Conservation (phyloP, 495 filamentous ascomycete species). For the Cercophora scortea region DNA sequence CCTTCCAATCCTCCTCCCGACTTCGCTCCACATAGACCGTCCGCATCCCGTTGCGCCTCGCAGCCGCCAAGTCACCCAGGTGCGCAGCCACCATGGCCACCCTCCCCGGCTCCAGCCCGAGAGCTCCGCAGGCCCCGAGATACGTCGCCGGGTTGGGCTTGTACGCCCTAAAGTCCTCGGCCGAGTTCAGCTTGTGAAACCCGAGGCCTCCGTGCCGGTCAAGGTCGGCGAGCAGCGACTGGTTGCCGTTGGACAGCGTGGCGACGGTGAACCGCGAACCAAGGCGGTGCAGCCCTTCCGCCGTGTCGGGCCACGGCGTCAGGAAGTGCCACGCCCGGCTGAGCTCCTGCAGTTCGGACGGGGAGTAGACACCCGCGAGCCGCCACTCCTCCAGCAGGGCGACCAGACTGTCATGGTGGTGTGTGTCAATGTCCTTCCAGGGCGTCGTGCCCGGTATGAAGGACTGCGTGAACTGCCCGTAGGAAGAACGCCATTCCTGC, state of each 20-base stretch:
- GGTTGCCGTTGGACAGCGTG: slow-evolving; percentile 71
- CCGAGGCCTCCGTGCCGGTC: slow-evolving; percentile 45
- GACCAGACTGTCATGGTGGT: slow-evolving; percentile 55
- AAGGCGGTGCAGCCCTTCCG: slow-evolving; percentile 46
- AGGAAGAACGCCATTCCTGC: slow-evolving; percentile 60
- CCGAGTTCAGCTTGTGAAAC: slow-evolving; percentile 54
- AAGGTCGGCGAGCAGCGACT: slow-evolving; percentile 58
- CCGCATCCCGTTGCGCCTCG: slow-evolving; percentile 53
- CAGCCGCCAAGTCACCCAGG: slow-evolving; percentile 58
- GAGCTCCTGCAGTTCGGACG: slow-evolving; percentile 49
- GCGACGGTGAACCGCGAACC: slow-evolving; percentile 48
- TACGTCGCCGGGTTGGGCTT: slow-evolving; percentile 68
- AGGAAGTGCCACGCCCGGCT: slow-evolving; percentile 63
- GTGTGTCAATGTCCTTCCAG: slow-evolving; percentile 56
- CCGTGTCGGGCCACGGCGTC: slow-evolving; percentile 59
- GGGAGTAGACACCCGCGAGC: slow-evolving; percentile 50
- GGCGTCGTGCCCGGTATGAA: slow-evolving; percentile 41
- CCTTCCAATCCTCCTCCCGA: slow-evolving; percentile 54
- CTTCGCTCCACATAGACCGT: slow-evolving; percentile 70
- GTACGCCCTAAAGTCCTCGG: slow-evolving; percentile 68
- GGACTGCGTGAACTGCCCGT: slow-evolving; percentile 48
- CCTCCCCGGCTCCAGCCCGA: slow-evolving; percentile 50
- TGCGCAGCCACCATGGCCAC: slow-evolving; percentile 79
- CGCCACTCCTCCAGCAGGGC: slow-evolving; percentile 46
- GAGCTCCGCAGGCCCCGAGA: slow-evolving; percentile 50